Evolutionary conservation across 257 asterid species (phyloP).

Genomic region (Penstemon newberryi): DNA sequence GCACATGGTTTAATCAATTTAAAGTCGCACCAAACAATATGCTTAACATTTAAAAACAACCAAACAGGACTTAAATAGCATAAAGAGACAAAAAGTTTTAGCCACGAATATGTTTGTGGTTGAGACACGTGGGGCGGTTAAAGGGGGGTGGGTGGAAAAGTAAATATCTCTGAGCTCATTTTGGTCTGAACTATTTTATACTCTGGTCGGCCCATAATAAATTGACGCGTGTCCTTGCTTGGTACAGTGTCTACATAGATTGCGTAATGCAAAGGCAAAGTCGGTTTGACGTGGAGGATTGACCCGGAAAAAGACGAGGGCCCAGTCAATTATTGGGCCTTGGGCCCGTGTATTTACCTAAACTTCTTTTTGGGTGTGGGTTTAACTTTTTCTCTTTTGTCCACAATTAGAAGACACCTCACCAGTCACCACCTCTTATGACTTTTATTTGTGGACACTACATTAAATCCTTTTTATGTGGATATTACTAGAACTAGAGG

Average conservation of each 20-base stretch:
- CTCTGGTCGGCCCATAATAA: conserved; percentile 35
- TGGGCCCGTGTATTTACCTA: not conserved
- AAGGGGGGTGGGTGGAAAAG: conserved; percentile 19
- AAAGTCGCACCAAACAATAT: too few species aligned
- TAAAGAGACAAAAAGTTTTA: conserved; percentile 12
- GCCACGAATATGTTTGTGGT: conserved; percentile 48
- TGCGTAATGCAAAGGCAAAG: conserved; percentile 34
- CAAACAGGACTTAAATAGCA: conserved; percentile 13
- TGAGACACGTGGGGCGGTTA: conserved; percentile 62
- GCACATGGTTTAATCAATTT: too few species aligned
- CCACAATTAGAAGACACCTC: too few species aligned
- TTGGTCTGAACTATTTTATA: conserved; percentile 8
- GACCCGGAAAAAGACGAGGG: not conserved
- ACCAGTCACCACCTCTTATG: too few species aligned
- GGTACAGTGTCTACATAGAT: not conserved
- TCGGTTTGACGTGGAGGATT: conserved; percentile 27
- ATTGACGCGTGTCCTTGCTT: conserved; percentile 36
- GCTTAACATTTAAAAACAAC: not conserved
- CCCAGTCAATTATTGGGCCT: not conserved
- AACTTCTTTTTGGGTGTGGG: too few species aligned
- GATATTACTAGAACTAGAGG: too few species aligned
- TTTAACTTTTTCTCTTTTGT: too few species aligned
- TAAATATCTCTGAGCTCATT: conserved; percentile 13
- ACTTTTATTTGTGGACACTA: too few species aligned
- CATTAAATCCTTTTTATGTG: too few species aligned